A percentile compares a stretch with the other conserved stretches of the same genome.
phyloP scores from a whole-genome alignment of 345 rosid genomes.

The Eucalyptus brandiana region DNA sequence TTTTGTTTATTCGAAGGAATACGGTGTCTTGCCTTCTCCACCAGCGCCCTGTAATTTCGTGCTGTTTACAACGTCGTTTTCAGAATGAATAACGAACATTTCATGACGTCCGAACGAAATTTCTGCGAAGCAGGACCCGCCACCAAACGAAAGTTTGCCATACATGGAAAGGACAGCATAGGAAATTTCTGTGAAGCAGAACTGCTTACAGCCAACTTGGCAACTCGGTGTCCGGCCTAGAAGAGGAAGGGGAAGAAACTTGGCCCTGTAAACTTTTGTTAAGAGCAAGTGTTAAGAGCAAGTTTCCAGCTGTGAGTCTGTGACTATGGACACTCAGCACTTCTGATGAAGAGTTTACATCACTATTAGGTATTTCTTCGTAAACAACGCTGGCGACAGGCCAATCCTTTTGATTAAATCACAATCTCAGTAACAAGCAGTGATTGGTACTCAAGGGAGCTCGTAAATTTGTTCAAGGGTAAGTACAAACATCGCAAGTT shows the following conservation, averaged over 20 bases:
- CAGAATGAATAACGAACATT: not conserved
- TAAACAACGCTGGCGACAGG: not conserved
- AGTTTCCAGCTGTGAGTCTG: not conserved
- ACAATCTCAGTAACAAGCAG: not conserved
- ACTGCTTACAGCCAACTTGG: not conserved
- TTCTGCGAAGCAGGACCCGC: not conserved
- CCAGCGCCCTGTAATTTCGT: not conserved
- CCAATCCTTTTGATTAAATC: not conserved
- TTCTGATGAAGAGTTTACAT: not conserved
- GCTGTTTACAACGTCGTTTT: not conserved
- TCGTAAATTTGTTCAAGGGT: not conserved
- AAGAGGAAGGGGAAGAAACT: not conserved
- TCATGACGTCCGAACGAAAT: not conserved
- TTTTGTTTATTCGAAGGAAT: not conserved
- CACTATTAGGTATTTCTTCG: not conserved
- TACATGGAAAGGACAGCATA: not conserved
- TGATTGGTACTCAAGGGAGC: not conserved
- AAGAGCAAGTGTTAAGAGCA: not conserved
- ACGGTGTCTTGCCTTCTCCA: not conserved
- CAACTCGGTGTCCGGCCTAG: not conserved
- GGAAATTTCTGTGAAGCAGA: not conserved
- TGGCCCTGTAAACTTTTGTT: not conserved
- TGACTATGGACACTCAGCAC: not conserved
- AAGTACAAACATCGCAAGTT: not conserved
- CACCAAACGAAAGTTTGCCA: not conserved